Evolutionary conservation across 257 asterid species (phyloP), one percentile per base, ranked within the genome.

Genomic region (Ligustrum vulgare): DNA sequence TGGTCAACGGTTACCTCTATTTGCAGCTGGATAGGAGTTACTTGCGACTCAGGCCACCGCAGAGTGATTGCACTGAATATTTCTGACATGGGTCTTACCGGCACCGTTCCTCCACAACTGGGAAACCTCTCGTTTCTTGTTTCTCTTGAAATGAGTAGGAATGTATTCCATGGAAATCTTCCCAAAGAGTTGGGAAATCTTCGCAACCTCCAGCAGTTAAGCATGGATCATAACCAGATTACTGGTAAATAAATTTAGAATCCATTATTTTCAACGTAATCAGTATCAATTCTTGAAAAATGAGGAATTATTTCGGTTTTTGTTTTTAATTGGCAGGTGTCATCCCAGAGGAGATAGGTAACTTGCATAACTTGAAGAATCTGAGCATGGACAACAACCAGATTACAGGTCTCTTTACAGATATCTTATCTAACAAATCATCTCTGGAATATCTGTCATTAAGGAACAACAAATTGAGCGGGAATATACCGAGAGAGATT

Each of bases 1-100:
- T 78, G 82, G 82, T 36, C 82, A 3, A 23, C 0, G 15, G 62
- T 12, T 18, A 66, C 70, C 64, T 56, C 72, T n/a, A 75, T 68
- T n/a, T 78, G 81, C 39, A 65, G 11, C 8, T 78, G 81, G 81
- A 66, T 49, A 0, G 78, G 81, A 54, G 81, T 78, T 47, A 37
- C 65, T n/a, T 78, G 78, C 31, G 78, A 69, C 70, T 51, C 74
- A 36, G 32, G 11, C 7, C 41, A 63, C 63, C 37, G 15, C 0
- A 39, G 77, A 63, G 71, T 73, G 0, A 73, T 68, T 60, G 65
- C 71, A 56, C 22, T 73, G 64, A 39, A 73, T 5, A 63, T 73
- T 47, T 63, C 64, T 0, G 56, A 28, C 71, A 63, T 73, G 77
- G 71, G 12, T 41, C 28, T 73, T 22, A 39, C 77, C 35, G 63